Evolutionary conservation across 2,329 filamentous ascomycete species (phyloP).

Genomic region (Penicillium brevicompactum): DNA sequence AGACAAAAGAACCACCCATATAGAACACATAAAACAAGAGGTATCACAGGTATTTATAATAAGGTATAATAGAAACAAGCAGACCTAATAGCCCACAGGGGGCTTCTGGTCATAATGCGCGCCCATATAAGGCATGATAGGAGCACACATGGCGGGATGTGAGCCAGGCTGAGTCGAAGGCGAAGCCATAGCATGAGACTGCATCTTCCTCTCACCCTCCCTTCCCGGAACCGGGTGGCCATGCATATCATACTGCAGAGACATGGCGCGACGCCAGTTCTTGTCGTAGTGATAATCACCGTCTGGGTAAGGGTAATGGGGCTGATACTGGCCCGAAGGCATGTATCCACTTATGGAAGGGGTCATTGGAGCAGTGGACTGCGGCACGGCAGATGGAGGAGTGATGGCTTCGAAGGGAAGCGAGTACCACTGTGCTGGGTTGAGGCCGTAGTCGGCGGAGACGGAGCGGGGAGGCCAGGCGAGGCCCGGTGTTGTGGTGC

Average conservation of each 20-base stretch:
- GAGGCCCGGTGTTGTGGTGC: constrained; percentile 21
- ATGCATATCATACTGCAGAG: constrained; percentile 30
- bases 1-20: constrained; percentile 17
- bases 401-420: constrained; percentile 30
- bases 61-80: constrained; percentile 6
- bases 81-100: constrained; percentile 25
- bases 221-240: constrained; percentile 9
- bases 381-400: constrained; percentile 24
- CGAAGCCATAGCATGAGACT: constrained; percentile 14
- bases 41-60: constrained; percentile 11
- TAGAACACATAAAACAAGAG: constrained; percentile 13
- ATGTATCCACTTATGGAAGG: constrained; percentile 25
- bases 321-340: constrained; percentile 23
- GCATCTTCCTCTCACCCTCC: constrained; percentile 13
- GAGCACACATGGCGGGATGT: constrained; percentile 32
- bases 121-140: constrained; percentile 30
- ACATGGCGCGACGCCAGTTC: constrained; percentile 33
- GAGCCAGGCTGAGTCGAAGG: constrained; percentile 27
- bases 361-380: constrained; percentile 27
- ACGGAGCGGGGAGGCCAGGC: constrained; percentile 20
- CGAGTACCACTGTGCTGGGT: constrained; percentile 32
- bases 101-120: constrained; percentile 24
- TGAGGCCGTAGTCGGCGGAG: constrained; percentile 25
- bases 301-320: constrained; percentile 19
- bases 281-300: constrained; percentile 25